These are phyloP conservation scores for Lasiosphaeriaceae sp. DNA, from an alignment of 495 filamentous ascomycete genomes.

Conservation along the genomic window DNA sequence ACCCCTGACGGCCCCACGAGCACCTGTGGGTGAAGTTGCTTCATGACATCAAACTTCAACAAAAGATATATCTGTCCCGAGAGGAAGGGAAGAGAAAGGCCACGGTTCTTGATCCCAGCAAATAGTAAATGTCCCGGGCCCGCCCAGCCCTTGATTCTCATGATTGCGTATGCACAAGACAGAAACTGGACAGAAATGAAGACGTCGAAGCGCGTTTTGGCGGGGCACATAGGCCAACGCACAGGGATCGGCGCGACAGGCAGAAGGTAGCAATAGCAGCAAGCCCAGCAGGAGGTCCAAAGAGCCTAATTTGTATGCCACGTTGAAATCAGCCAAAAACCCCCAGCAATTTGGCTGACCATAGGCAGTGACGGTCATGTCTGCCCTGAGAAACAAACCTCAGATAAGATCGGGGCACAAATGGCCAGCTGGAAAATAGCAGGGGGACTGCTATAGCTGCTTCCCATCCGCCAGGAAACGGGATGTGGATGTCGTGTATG, in stretches of 20 bases:
- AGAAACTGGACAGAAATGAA: conserved; percentile 14
- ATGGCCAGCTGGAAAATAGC: not conserved
- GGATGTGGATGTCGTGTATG: not conserved
- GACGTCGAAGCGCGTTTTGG: conserved; percentile 16
- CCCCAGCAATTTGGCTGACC: conserved; percentile 24
- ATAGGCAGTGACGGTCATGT: too few species aligned
- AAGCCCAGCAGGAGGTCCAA: not conserved
- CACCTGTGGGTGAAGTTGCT: not conserved
- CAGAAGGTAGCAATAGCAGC: conserved; percentile 6
- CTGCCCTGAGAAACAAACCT: not conserved
- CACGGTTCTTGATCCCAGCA: conserved; percentile 3
- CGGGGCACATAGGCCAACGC: conserved; percentile 9
- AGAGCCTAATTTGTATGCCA: conserved; percentile 35
- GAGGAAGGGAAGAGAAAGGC: conserved; percentile 8
- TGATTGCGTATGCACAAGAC: conserved; percentile 25
- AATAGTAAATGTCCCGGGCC: not conserved
- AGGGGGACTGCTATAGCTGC: conserved; percentile 2
- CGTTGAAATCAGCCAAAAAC: conserved; percentile 36
- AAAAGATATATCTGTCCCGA: not conserved
- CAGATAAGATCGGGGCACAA: not conserved
- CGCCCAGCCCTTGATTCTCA: conserved; percentile 10
- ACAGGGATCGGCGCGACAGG: conserved; percentile 17
- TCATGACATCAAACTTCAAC: too few species aligned
- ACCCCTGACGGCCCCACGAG: not conserved
- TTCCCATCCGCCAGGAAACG: conserved; percentile 16